Evolutionary conservation across 306 rosid species (phyloP), one percentile per base, ranked within the genome.

Genomic region (Benincasa hispida): DNA sequence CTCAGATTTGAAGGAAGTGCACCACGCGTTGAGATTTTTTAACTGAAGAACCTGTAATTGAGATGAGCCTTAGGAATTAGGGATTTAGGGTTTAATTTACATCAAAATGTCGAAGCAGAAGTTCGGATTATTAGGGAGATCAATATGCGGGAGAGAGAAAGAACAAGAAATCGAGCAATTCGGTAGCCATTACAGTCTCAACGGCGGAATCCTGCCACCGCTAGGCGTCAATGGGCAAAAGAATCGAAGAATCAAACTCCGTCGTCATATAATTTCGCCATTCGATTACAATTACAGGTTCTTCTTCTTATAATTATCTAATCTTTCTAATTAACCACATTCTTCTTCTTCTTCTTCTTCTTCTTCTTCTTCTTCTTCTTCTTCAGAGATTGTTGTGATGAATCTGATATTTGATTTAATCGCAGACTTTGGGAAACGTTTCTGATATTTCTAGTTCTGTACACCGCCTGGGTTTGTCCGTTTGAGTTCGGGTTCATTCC

Each of bases 381-480:
- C 12, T 6, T 34, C 4, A n/a, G n/a, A 17, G 57, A 51, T 10
- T 42, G 48, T 42, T 42, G 15, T 30, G 41, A 15, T 7, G 42
- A 34, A 32, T 62, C 67, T 27, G 39, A 12, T 5, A 27, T 45
- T 45, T 1, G 0, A 3, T 35, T 89, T 12, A 0, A 58, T 58
- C n/a, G 84, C 83, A 89, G 98, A 56, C 0, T 21, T 8, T 93
- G 97, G 96, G 81, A 91, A 59, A 53, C 80, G 8, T 88, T 87
- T 83, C 81, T 93, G 79, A 80, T 86, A 30, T 1, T 81, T 7
- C 78, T 89, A 11, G 97, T 93, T 22, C 80, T 87, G 82, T 93
- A 93, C 85, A 88, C 92, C 12, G 93, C 97, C 18, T 93, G 97
- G 92, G 92, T 78, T 28, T 85, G 84, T 5, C 98, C 96, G 0